Evolutionary conservation across 352 stramenopile species (phyloP), one percentile per base, ranked within the genome.

Genomic region (Phytopythium delawarense): DNA sequence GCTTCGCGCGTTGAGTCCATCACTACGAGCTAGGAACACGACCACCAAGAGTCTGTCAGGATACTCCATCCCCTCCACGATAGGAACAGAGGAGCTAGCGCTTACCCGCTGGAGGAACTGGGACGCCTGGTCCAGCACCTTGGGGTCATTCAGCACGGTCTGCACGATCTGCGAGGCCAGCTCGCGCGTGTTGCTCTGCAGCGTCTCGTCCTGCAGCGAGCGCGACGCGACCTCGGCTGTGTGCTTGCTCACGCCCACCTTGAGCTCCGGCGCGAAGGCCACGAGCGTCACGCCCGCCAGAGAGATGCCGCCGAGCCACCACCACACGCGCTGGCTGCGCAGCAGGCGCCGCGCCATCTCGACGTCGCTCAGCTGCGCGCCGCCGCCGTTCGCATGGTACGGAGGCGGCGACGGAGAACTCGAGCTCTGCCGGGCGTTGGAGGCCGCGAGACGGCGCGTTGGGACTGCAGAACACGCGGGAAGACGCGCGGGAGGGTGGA

Each of bases 101-200:
- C 39, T 1, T 61, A 94, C 82, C 37, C 81, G 68, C 51, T 92
- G 79, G 60, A 94, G 62, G 60, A 94, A 94, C 34, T 69, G 67
- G 13, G 81, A 88, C 20, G 85, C 83, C 69, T 94, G 85, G 57
- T 91, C 71, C 32, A 94, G 73, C 55, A 94, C 85, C 49, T 94
- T 89, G 21, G 83, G 76, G 67, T 94, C 85, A 57, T 92, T 92
- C 16, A 94, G 72, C 67, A 94, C 83, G 8, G 85, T 94, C 67
- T 94, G 85, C 13, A 94, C 83, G 67, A 94, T 94, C 74, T 92
- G 83, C 9, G 83, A 92, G 8, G 85, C 85, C 46, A 94, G 61
- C 49, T 92, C 73, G 23, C 83, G 75, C 34, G 83, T 89, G 69
- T 94, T 81, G 42, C 71, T 75, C 34, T 86, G 70, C 34, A 94